These are phyloP conservation scores for Rhynchosporium agropyri DNA, from an alignment of 2,329 filamentous ascomycete species.

Conservation along the genomic window DNA sequence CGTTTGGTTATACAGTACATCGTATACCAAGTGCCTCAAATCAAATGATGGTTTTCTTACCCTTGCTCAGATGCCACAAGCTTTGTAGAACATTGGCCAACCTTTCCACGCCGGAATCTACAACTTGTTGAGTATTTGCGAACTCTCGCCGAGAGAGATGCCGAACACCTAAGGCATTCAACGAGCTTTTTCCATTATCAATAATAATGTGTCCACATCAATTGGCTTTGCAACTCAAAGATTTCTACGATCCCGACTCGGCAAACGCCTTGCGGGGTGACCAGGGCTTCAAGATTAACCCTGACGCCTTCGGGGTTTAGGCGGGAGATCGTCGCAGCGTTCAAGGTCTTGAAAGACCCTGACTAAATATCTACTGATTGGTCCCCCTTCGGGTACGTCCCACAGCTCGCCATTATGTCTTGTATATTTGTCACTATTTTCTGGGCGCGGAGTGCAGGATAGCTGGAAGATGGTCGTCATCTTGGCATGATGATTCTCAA, in stretches of 20 bases:
- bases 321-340: conserved; percentile 1
- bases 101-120: no score
- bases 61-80: no score
- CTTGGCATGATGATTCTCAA: background rate
- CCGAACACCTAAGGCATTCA: no score
- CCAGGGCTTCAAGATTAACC: background rate
- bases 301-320: background rate
- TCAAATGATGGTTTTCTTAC: no score
- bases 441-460: background rate
- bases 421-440: background rate
- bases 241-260: background rate
- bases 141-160: no score
- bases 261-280: background rate
- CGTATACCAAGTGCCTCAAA: no score
- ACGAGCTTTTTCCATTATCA: no score
- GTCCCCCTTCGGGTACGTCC: background rate
- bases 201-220: no score
- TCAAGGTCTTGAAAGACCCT: background rate
- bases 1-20: no score
- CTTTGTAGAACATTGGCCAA: no score
- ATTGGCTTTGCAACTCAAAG: no score
- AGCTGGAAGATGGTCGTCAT: background rate
- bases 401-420: background rate
- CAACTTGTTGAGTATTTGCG: no score
- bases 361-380: background rate